phyloP scores from a whole-genome alignment of 345 rosid species.

The Atalantia buxifolia region DNA sequence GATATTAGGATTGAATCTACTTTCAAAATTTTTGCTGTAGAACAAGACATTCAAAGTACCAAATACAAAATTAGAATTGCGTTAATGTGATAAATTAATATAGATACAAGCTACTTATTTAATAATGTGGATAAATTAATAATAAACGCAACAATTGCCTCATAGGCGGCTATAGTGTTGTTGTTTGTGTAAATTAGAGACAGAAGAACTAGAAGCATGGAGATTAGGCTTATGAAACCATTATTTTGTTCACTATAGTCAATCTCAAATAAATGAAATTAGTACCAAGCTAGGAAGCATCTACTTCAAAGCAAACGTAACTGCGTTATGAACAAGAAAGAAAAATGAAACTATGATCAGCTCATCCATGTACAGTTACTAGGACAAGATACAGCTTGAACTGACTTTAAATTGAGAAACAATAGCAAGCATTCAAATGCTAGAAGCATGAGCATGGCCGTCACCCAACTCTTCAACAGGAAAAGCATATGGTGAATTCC shows the following conservation, averaged over 20 bases:
- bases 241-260: not conserved
- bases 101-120: not conserved
- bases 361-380: not conserved
- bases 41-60: no score
- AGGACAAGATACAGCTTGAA: not conserved
- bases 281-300: constrained; percentile 1
- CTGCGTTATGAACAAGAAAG: no score
- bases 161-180: not conserved
- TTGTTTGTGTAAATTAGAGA: no score
- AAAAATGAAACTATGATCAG: not conserved
- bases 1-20: no score
- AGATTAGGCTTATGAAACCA: not conserved
- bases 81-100: no score
- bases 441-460: constrained; percentile 20
- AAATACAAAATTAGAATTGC: no score
- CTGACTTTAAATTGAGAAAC: not conserved
- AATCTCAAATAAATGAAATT: not conserved
- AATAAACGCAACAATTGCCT: not conserved
- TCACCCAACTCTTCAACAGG: constrained; percentile 39
- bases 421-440: constrained; percentile 19
- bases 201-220: not conserved
- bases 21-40: no score
- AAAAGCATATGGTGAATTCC: constrained; percentile 74
- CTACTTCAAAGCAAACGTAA: not conserved
- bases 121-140: not conserved